Percentiles rank a stretch among this genome's conserved stretches.
phyloP scores from a whole-genome alignment of 495 filamentous ascomycete species.

The Trichoderma parareesei region DNA sequence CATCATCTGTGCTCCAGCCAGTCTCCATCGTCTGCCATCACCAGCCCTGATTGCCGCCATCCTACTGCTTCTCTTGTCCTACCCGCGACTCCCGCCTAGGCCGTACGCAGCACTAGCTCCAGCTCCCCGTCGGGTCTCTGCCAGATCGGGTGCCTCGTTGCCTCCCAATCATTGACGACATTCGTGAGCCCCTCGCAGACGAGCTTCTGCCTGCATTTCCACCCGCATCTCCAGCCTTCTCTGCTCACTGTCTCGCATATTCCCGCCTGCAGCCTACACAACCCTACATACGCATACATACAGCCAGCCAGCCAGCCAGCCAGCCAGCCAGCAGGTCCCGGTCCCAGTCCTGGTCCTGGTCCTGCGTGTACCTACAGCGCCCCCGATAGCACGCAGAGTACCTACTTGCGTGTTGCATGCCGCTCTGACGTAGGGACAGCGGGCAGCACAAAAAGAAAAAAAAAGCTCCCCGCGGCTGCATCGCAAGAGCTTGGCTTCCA shows the following conservation, averaged over 20 bases:
- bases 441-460: not conserved
- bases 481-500: not conserved
- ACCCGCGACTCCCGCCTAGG: no score
- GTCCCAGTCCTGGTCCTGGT: not conserved
- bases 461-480: not conserved
- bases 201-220: not conserved
- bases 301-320: no score
- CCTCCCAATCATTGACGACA: conserved; percentile 2
- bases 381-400: not conserved
- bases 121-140: not conserved
- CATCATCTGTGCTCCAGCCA: not conserved
- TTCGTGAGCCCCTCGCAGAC: conserved; percentile 1
- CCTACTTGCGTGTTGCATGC: not conserved
- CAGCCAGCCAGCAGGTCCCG: no score
- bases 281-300: not conserved
- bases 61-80: no score
- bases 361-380: not conserved
- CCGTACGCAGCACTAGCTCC: no score
- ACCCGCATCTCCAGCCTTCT: not conserved
- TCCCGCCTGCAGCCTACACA: not conserved
- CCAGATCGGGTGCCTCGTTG: not conserved
- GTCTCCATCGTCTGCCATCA: no score
- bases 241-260: conserved; percentile 3
- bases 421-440: no score
- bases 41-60: no score